Percentiles rank a stretch among this genome's conserved stretches.
These are phyloP conservation scores for Cladophialophora immunda DNA, from an alignment of 2,329 filamentous ascomycete genomes.

Conservation along the genomic window DNA sequence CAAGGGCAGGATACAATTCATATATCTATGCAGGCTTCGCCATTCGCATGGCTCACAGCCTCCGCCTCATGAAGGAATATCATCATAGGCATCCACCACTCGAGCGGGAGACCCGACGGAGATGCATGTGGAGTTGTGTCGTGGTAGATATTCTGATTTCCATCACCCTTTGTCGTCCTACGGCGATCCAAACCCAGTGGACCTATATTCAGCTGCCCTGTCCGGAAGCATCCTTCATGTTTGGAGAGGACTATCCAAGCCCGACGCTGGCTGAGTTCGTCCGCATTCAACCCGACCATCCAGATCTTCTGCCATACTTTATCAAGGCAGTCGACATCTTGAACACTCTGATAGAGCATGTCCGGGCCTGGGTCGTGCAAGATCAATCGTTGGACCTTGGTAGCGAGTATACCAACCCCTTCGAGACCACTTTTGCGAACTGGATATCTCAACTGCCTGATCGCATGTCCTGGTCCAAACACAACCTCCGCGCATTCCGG, in stretches of 20 bases:
- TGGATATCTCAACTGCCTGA: not conserved
- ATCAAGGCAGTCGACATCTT: slow-evolving; percentile 10
- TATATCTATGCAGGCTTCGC: slow-evolving; percentile 6
- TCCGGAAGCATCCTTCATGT: not conserved
- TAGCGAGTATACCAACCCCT: not conserved
- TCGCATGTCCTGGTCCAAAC: slow-evolving; percentile 4
- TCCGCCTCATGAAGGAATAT: slow-evolving; percentile 3
- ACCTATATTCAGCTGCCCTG: slow-evolving; percentile 4
- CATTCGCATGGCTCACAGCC: slow-evolving; percentile 2
- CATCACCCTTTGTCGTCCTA: too few relatives aligned
- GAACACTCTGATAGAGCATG: not conserved
- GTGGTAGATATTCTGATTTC: too few relatives aligned
- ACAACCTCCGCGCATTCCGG: slow-evolving; percentile 5
- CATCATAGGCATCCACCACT: slow-evolving; percentile 5
- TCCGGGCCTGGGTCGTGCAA: not conserved
- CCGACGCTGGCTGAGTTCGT: slow-evolving; percentile 1
- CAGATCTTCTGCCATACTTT: slow-evolving; percentile 6
- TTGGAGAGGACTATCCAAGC: not conserved
- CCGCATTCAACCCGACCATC: not conserved
- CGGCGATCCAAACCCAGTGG: too few relatives aligned
- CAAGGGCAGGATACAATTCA: slow-evolving; percentile 1
- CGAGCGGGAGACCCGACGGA: too few relatives aligned
- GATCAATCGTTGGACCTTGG: not conserved
- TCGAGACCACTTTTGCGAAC: not conserved
- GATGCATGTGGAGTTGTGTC: too few relatives aligned